Base-by-base conservation (phyloP, 2,329 filamentous ascomycete species). In the Rhytidhysteron rufulum region DNA sequence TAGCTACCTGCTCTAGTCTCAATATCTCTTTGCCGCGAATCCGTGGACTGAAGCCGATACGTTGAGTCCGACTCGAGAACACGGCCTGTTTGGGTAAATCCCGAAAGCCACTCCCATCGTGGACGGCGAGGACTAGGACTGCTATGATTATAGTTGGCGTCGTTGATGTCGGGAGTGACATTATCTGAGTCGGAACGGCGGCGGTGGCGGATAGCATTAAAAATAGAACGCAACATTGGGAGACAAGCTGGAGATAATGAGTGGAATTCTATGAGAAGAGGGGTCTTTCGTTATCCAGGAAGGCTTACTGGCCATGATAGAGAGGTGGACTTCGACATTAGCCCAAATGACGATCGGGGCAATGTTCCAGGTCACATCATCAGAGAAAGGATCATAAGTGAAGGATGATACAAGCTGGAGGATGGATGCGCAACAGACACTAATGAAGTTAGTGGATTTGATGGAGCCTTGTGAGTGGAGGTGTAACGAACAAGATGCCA, bases 191-290 rank as follows among this genome's bases (percentile, higher is more conserved):
- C n/a, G n/a, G n/a, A n/a, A n/a, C n/a, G n/a, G n/a, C n/a, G n/a
- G n/a, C n/a, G n/a, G n/a, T n/a, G n/a, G n/a, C n/a, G n/a, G n/a
- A n/a, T n/a, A n/a, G n/a, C n/a, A n/a, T n/a, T n/a, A n/a, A n/a
- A 45, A 32, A 51, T 48, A 3, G 47, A 47, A 6, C 47, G 49
- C 29, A 50, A 44, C 33, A 43, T 49, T 17, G 49, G 49, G 27
- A 51, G 47, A 24, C 47, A 51, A 18, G 47, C 49, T 51, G 33
- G n/a, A n/a, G 21, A 24, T 31, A 19, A 42, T 13, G 42, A 16
- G 37, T 22, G 33, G 15, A 24, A 34, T 13, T 29, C 37, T 17
- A 25, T 15, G 22, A 16, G 34, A 19, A 16, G 21, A 33, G 17
- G n/a, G 24, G 16, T n/a, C n/a, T 24, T n/a, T 2, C 19, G 5